Base-by-base conservation (phyloP, 2,329 filamentous ascomycete genomes). In the Orbilia oligospora region DNA sequence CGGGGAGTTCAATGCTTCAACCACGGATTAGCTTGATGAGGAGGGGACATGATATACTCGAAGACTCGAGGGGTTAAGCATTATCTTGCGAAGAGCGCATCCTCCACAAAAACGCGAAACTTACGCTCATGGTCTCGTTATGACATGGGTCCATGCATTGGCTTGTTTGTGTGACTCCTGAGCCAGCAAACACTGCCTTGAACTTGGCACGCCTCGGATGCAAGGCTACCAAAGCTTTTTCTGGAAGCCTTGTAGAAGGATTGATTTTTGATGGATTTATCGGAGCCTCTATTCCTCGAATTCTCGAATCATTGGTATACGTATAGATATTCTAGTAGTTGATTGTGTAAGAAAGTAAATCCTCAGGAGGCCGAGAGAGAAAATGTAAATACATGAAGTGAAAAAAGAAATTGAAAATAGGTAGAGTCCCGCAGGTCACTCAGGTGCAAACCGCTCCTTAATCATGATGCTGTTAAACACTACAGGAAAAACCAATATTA, bases 71-170 rank as follows among this genome's bases (percentile, higher is more conserved):
- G 38, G 49, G 20, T 24, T 24, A 14, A 20, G 1, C 24, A 53
- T n/a, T 20, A 41, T 53, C 64, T 64, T 48, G 71, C 24, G 71
- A 75, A 46, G n/a, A 20, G 18, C 49, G 18, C 53, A 55, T 16
- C 53, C 63, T 61, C 55, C 53, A 46, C 44, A 36, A 55, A 9
- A 76, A 76, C 72, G 72, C 72, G 72, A 76, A 76, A 63, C 27
- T 41, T 58, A 51, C 38, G 27, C 41, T n/a, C 9, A 12, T 36
- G 14, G 22, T 14, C 30, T 30, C 27, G 27, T 30, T 22, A 14
- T 66, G 53, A 64, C 64, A 55, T 36, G 71, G 71, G 64, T 69
- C 33, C 24, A 12, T 33, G 41, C 16, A 49, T 20, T 18, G 24
- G 36, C 41, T 18, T 8, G 27, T 27, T n/a, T 49, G 18, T 49